A percentile compares a stretch with the other conserved stretches of the same genome.
Evolutionary conservation across 495 filamentous ascomycete species (phyloP).

Genomic region (Xylaria telfairii): DNA sequence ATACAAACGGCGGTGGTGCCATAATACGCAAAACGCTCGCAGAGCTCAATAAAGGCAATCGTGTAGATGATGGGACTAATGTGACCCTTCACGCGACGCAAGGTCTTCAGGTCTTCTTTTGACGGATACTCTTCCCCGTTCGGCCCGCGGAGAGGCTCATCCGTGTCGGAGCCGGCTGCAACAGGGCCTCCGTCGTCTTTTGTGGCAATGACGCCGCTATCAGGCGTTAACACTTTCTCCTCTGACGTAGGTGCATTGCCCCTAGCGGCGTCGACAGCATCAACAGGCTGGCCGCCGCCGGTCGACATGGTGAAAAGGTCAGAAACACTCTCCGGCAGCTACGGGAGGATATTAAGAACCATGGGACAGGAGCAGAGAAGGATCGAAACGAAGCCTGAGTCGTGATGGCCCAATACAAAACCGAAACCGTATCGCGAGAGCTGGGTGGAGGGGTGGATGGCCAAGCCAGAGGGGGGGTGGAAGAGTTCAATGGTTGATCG

Average conservation of each 20-base stretch:
- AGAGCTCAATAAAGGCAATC: conserved; percentile 76
- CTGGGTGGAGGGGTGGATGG: background rate
- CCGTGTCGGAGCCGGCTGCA: conserved; percentile 29
- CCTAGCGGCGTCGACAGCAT: background rate
- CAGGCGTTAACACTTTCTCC: conserved; percentile 17
- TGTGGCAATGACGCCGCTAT: background rate
- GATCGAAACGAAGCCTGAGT: background rate
- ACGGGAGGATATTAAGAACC: background rate
- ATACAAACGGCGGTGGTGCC: conserved; percentile 75
- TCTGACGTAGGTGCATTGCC: background rate
- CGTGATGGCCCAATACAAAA: background rate
- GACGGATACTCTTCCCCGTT: conserved; percentile 56
- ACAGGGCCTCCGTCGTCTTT: conserved; percentile 22
- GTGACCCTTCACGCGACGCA: conserved; percentile 68
- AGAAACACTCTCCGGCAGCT: background rate
- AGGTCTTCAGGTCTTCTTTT: conserved; percentile 62
- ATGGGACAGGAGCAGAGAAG: background rate
- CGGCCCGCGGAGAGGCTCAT: conserved; percentile 32
- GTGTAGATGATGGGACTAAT: conserved; percentile 71
- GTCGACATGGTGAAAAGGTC: conserved; percentile 9
- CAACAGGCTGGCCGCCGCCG: background rate
- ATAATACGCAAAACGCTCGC: conserved; percentile 82
- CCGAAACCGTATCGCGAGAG: background rate
- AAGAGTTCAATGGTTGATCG: no score
- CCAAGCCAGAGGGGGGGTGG: background rate